These are phyloP conservation scores for Silene conica DNA, from an alignment of 148 eudicot species.

Conservation along the genomic window DNA sequence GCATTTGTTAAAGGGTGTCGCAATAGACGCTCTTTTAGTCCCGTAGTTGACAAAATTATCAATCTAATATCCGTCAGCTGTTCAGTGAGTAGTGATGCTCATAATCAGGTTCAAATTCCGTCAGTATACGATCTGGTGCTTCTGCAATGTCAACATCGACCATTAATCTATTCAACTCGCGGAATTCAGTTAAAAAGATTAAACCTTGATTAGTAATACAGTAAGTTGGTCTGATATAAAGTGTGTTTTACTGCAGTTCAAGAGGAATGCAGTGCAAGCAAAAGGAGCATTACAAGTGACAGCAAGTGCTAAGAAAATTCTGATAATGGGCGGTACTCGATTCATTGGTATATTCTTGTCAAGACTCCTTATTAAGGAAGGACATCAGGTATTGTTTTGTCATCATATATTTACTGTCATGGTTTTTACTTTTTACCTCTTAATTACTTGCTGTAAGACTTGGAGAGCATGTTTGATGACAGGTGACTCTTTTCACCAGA, in stretches of 20 bases:
- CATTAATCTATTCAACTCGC: no score
- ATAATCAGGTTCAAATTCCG: background rate
- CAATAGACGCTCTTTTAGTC: no score
- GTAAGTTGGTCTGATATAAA: background rate
- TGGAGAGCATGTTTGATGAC: conserved; percentile 10
- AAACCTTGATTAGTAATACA: no score
- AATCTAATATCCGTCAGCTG: no score
- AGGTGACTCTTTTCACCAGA: conserved; percentile 95
- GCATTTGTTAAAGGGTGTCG: no score
- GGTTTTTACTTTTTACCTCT: background rate
- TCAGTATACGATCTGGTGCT: background rate
- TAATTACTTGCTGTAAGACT: background rate
- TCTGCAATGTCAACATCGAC: no score
- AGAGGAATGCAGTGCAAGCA: conserved; percentile 63
- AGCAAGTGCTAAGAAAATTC: conserved; percentile 81
- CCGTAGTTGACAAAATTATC: no score
- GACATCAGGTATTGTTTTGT: conserved; percentile 65
- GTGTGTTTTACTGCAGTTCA: conserved; percentile 46
- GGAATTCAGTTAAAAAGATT: no score
- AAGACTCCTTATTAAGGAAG: conserved; percentile 83
- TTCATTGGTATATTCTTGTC: conserved; percentile 90
- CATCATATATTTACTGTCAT: background rate
- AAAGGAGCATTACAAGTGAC: conserved; percentile 60
- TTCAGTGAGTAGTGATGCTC: background rate
- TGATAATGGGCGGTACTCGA: conserved; percentile 95